Evolutionary conservation across 2,329 filamentous ascomycete genomes (phyloP), one percentile per base, ranked within the genome.

Genomic region (Magnaporthales sp.): DNA sequence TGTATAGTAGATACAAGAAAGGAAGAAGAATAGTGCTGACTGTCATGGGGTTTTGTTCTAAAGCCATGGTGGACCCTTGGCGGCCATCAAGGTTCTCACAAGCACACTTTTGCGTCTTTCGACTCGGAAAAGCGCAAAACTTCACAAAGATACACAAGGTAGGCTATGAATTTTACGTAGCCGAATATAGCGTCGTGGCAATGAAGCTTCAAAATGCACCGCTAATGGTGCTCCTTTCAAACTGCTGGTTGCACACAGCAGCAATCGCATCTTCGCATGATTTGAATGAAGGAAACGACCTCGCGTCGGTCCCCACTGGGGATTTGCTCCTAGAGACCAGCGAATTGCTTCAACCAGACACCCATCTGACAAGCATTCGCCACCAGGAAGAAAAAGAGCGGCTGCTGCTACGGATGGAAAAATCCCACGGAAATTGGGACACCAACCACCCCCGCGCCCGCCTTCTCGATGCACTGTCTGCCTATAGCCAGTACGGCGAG

Each of bases 381-480:
- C 69, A 70, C 51, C 15, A 51, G 22, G 51, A 27, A 22, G 69
- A 69, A 31, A 68, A 68, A 56, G 31, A 67, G 22, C 51, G 24
- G 29, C 68, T 80, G 2, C 65, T 77, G 19, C 68, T 70, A n/a
- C 68, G 71, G 2, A 66, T 80, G 69, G 68, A 67, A 29, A 73
- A 68, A 31, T 70, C 70, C 0, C 71, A 72, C 5, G 77, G 77
- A 0, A 71, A 62, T 22, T 78, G 77, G 75, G 75, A 75, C 30
- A 58, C 69, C 1, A 74, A 75, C 13, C 80, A 81, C 38, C 75
- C 77, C 0, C 74, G 79, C 2, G 72, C 79, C 66, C 76, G 79
- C 0, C 72, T 81, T 0, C 72, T 81, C 0, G 77, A 80, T 54
- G 77, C 79, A 0, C 69, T 81, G 0, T 73, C 77, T 51, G 78